Base-by-base conservation (phyloP, 1,284 basidiomycete genomes). In the Melampsora americana region DNA sequence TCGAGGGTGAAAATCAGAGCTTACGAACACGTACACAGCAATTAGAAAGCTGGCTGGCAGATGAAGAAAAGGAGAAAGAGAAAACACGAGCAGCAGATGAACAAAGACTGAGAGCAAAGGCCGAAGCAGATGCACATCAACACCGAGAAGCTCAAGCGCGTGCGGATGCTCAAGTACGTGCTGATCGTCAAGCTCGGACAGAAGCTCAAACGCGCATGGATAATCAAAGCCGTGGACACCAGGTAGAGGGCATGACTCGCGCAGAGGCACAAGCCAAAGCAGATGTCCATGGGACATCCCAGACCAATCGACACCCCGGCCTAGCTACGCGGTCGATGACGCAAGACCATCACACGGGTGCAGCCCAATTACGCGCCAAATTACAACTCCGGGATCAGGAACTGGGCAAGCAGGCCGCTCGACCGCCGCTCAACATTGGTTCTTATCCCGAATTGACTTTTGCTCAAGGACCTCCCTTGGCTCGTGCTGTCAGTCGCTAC, bases 51-150 rank as follows among this genome's bases (percentile, higher is more conserved):
- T 73, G 50, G 26, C 50, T 73, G 32, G 46, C 46, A 7, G 62
- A 73, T n/a, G 64, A 50, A 12, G 60, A 73, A 20, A 73, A 53
- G 30, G n/a, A n/a, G 16, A 73, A 73, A 60, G 71, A 65, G 30
- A 16, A 46, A 9, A 7, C 56, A 12, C 42, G 26, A 39, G 71
- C 64, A 35, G 59, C 64, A 30, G 64, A 73, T 20, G 18, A 23
- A 20, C n/a, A n/a, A n/a, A n/a, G n/a, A n/a, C 18, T 23, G 50
- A 61, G 53, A 53, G 44, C 64, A 5, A 65, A 66, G 53, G 42
- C 23, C 6, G 61, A 65, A 23, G 64, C 64, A 20, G n/a, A 39
- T 2, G 64, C 64, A 18, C 39, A 12, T 5, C 18, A 18, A 35
- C 71, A 53, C 3, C 5, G 30, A 18, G 26, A 62, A 62, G 23